phyloP scores from a whole-genome alignment of 495 filamentous ascomycete species.

The Penicillium robsamsonii region DNA sequence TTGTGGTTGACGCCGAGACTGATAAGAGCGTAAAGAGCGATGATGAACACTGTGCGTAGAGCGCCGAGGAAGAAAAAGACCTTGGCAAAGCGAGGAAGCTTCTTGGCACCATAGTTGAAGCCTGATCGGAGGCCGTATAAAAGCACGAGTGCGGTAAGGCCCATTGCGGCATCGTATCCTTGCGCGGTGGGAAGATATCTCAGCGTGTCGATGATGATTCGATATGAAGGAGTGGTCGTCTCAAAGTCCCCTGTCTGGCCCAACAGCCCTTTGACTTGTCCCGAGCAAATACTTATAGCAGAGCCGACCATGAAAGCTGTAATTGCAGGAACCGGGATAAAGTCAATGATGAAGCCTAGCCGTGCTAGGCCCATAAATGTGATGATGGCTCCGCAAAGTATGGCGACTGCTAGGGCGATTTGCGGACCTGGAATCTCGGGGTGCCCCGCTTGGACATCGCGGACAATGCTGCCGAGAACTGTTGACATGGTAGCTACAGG shows the following conservation, averaged over 20 bases:
- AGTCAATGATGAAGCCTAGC: slow-evolving; percentile 86
- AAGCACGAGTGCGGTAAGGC: slow-evolving; percentile 75
- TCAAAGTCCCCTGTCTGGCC: slow-evolving; percentile 68
- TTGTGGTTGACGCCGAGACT: slow-evolving; percentile 73
- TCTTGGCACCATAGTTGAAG: slow-evolving; percentile 61
- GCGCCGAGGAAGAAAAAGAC: slow-evolving; percentile 85
- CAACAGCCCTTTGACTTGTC: slow-evolving; percentile 79
- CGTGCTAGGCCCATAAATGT: slow-evolving; percentile 73
- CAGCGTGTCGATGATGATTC: slow-evolving; percentile 79
- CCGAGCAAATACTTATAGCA: slow-evolving; percentile 79
- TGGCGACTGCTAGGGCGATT: slow-evolving; percentile 72
- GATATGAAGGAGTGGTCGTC: slow-evolving; percentile 71
- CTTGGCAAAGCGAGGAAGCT: slow-evolving; percentile 64
- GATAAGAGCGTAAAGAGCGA: slow-evolving; percentile 84
- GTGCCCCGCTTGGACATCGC: slow-evolving; percentile 49
- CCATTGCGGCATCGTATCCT: slow-evolving; percentile 78
- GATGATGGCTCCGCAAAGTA: slow-evolving; percentile 76
- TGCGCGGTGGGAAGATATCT: slow-evolving; percentile 64
- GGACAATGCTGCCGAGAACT: slow-evolving; percentile 73
- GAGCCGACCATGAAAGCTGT: slow-evolving; percentile 96
- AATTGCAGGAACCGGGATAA: slow-evolving; percentile 85
- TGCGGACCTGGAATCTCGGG: slow-evolving; percentile 57
- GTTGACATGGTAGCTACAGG: slow-evolving; percentile 93
- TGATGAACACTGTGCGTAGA: slow-evolving; percentile 81
- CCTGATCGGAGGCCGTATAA: slow-evolving; percentile 72